Conservation (phyloP, 495 filamentous ascomycete genomes). For the Talaromyces ruber region DNA sequence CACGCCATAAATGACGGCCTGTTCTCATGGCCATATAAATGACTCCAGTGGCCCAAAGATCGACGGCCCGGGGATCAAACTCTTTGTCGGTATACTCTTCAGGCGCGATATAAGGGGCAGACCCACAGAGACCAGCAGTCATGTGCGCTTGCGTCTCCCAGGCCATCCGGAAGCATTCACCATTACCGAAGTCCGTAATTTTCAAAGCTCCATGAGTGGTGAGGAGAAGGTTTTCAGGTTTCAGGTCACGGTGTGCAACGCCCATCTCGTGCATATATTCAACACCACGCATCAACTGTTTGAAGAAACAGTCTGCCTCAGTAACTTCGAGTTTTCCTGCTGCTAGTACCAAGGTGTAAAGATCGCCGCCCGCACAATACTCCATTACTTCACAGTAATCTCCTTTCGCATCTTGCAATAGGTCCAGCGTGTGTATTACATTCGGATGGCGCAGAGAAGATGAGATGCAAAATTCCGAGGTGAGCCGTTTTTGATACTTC, state of each 20-base stretch:
- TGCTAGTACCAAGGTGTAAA: conserved; percentile 89
- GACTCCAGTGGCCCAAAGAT: conserved; percentile 96
- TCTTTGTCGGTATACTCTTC: conserved; percentile 94
- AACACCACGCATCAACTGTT: conserved; percentile 98
- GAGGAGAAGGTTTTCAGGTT: conserved; percentile 92
- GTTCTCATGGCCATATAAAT: conserved; percentile 99
- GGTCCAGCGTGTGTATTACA: conserved; percentile 94
- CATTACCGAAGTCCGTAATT: conserved; percentile 98
- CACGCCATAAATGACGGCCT: conserved; percentile 90
- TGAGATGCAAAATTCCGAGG: conserved; percentile 98
- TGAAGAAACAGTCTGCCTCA: conserved; percentile 98
- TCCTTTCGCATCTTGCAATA: conserved; percentile 91
- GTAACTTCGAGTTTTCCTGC: conserved; percentile 87
- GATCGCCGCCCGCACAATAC: conserved; percentile 92
- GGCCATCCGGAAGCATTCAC: conserved; percentile 99
- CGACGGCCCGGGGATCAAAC: conserved; percentile 93
- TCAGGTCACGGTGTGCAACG: conserved; percentile 93
- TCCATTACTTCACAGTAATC: conserved; percentile 99
- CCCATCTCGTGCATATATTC: conserved; percentile 99
- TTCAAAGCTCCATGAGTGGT: conserved; percentile 93
- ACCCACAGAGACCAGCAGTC: conserved; percentile 93
- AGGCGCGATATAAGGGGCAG: conserved; percentile 93
- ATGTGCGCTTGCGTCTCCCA: conserved; percentile 98
- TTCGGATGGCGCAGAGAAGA: conserved; percentile 95
- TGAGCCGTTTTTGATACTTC: conserved; percentile 96